Conservation (phyloP, 2,329 filamentous ascomycete species). For the Aspergillus carbonarius region DNA sequence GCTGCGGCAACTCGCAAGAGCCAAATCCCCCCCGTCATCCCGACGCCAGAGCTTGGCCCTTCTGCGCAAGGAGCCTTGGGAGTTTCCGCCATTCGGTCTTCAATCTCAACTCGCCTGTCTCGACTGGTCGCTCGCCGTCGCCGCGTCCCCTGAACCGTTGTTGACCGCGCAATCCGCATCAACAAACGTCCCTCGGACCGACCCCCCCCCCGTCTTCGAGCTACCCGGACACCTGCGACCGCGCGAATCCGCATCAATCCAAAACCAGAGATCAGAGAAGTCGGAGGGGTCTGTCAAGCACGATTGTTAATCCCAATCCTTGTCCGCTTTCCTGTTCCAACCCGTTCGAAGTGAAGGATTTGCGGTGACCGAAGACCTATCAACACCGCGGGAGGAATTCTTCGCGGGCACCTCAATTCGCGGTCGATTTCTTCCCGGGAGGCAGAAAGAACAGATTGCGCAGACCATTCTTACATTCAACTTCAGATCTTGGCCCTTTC, state of each 20-base stretch:
- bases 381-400: not conserved
- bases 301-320: not conserved
- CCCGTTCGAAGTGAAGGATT: not conserved
- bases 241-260: not conserved
- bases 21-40: conserved; percentile 20
- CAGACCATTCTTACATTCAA: not conserved
- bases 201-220: not conserved
- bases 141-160: not conserved
- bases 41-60: conserved; percentile 16
- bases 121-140: conserved; percentile 13
- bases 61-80: conserved; percentile 20
- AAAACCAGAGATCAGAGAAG: not conserved
- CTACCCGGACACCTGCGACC: conserved; percentile 8
- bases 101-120: not conserved
- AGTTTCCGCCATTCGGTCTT: conserved; percentile 2
- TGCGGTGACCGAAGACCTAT: not conserved
- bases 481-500: not conserved
- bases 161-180: conserved; percentile 15
- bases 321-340: not conserved
- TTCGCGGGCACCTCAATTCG: not conserved
- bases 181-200: conserved; percentile 4
- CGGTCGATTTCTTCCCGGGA: not conserved
- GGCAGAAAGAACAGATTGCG: not conserved
- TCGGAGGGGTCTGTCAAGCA: not conserved
- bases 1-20: conserved; percentile 24